Base-by-base conservation (phyloP, 306 rosid species). In the Rosa persica region DNA sequence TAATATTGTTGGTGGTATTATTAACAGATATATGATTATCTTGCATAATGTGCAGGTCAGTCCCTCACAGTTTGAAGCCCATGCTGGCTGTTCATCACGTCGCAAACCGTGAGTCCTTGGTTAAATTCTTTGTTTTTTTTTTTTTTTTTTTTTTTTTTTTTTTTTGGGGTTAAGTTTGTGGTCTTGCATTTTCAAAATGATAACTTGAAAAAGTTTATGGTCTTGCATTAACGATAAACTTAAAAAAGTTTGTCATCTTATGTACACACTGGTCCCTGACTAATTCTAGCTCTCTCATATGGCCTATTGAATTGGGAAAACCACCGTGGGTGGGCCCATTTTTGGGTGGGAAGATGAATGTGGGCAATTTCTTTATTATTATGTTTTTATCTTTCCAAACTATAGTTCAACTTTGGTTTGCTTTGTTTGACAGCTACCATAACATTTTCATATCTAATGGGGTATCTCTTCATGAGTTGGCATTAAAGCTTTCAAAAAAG, bases 81-180 rank as follows among this genome's bases (percentile, higher is more conserved):
- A 96, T 90, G 99, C 99, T 82, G 99, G 98, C 46, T 91, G 90
- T 92, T 86, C 93, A 79, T 75, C 97, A 4, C 92, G 99, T 75
- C 97, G 98, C 79, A 96, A 96, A 78, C 99, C 99, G 98, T 96
- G 85, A 96, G 99, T 93, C 10, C 36, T 85, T 74, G 39, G 71
- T 75, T 52, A 7, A 19, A 43, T 39, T 43, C 39, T 74, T 82
- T 67, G 19, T 47, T n/a, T n/a, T 57, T n/a, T 8, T 0, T 48
- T 48, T 48, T 3, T 23, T 23, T 60, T 30, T 25, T 12, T 0
- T 30, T 64, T 25, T 7, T 62, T 23, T 60, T 30, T 25, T 12
- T 0, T 30, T 64, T 25, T 7, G n/a, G n/a, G n/a, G n/a, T 62
- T 62, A 36, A 71, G 46, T 43, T 58, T 60, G 11, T 81, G 62